Evolutionary conservation across 306 rosid genomes (phyloP).

Genomic region (Vigna hirtella): DNA sequence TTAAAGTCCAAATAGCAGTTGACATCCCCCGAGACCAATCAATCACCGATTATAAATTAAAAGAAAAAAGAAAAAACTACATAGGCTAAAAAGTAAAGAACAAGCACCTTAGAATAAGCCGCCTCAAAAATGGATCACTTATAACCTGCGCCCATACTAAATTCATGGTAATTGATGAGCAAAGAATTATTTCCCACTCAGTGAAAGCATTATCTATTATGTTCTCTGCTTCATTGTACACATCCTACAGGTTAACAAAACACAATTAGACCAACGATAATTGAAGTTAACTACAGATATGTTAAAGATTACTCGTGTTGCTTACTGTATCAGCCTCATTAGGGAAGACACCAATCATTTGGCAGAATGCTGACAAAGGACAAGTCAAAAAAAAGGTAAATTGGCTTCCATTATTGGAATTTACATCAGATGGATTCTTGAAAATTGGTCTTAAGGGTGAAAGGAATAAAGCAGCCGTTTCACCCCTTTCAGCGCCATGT

Average conservation of each 20-base stretch:
- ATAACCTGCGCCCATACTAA: slow-evolving; percentile 96
- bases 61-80: not conserved
- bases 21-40: slow-evolving; percentile 29
- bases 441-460: slow-evolving; percentile 81
- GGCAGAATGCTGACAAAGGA: slow-evolving; percentile 89
- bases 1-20: slow-evolving; percentile 19
- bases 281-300: slow-evolving; percentile 29
- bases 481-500: slow-evolving; percentile 94
- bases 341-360: slow-evolving; percentile 74
- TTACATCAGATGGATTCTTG: slow-evolving; percentile 66
- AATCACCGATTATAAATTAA: slow-evolving; percentile 19
- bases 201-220: slow-evolving; percentile 76
- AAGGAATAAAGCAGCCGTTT: slow-evolving; percentile 83
- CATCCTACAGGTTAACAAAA: slow-evolving; percentile 60
- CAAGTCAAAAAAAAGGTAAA: slow-evolving; percentile 95
- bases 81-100: slow-evolving; percentile 29
- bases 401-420: slow-evolving; percentile 79
- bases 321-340: slow-evolving; percentile 69
- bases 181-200: slow-evolving; percentile 89
- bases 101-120: slow-evolving; percentile 83
- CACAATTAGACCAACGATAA: slow-evolving; percentile 42
- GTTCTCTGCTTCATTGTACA: slow-evolving; percentile 77
- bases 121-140: slow-evolving; percentile 83
- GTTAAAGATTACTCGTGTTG: slow-evolving; percentile 13
- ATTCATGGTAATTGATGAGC: slow-evolving; percentile 78